Base-by-base conservation (phyloP, 1,139 yeast genomes). In the Candida labiduridarum region DNA sequence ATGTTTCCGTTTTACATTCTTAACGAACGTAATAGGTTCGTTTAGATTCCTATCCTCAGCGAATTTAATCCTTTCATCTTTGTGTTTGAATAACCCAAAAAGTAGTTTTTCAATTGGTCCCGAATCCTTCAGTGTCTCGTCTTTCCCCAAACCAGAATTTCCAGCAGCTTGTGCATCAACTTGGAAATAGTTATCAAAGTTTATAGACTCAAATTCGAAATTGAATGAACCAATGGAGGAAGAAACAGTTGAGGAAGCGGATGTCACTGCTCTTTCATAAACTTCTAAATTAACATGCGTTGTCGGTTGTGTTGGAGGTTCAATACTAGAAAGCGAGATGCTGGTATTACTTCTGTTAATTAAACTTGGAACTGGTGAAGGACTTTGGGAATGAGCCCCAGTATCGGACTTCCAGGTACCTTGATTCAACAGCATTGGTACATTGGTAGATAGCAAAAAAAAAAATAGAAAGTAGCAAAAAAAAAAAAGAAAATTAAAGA, bases 171-270 rank as follows among this genome's bases (percentile, higher is more conserved):
- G 38, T 4, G 15, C 12, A 42, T 42, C 35, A 19, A 42, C 11
- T 19, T 6, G 39, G 10, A 31, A 42, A 15, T 42, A 30, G 15
- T 36, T 36, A 4, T 47, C 52, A 30, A 49, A 31, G 29, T 42
- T 44, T 10, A 49, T 22, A 16, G 50, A 44, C 40, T 49, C 52
- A 44, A 49, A 49, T 22, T 47, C 46, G 18, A 47, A 39, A 35
- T 41, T 49, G 34, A 49, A 49, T 4, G 52, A 49, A n/a, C 52
- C 46, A 15, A 47, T 33, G 7, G 48, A 38, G n/a, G 45, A 42
- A 12, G 35, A 42, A 19, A 38, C 16, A 5, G 16, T 22, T 19
- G 45, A 31, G n/a, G 45, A 33, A 22, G 22, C 30, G 9, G 45
- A 19, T 7, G 33, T 9, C 2, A 49, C 11, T 30, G 34, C 30